Evolutionary conservation across 1,284 basidiomycete species (phyloP), one percentile per base, ranked within the genome.

Genomic region (Pulveroboletus sp.): DNA sequence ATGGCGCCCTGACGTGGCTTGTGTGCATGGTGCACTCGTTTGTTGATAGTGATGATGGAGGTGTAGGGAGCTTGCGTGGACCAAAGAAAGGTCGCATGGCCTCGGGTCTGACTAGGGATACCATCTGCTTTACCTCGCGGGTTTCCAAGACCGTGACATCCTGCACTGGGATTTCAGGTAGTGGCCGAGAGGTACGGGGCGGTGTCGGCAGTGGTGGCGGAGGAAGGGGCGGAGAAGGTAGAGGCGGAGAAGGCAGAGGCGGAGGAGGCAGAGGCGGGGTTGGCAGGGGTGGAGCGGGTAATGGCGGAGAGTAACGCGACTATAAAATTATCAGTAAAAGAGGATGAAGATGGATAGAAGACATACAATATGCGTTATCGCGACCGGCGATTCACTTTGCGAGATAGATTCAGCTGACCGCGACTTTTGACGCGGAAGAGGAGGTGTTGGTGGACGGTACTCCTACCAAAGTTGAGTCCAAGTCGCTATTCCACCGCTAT

Each of bases 391-490:
- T 35, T 75, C 70, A 43, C 62, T 44, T 28, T 65, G 63, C 33
- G 64, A 67, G 38, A 58, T 0, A 25, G 61, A 66, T 36, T 72
- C 67, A 14, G 55, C 52, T 17, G 68, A 63, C 25, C 70, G 70
- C 39, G 65, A 72, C 60, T 71, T 72, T 59, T 72, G 75, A 56
- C 72, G 73, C 24, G 73, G 75, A 49, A 81, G 69, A n/a, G 82
- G 83, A 3, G 82, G 83, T 3, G 83, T 84, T 17, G 83, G 83
- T 42, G 83, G 81, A 24, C 82, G 77, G 65, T 81, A 83, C 43
- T 73, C 68, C 82, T 83, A 60, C 12, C 39, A 17, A 62, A 24
- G 39, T 43, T 56, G 48, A 56, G 51, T 54, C 35, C 28, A 20
- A 26, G 56, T 39, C 26, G 45, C 26, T 40, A 54, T 42, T 52